Conservation (phyloP, 352 stramenopile species). For the Pythium monospermum region DNA sequence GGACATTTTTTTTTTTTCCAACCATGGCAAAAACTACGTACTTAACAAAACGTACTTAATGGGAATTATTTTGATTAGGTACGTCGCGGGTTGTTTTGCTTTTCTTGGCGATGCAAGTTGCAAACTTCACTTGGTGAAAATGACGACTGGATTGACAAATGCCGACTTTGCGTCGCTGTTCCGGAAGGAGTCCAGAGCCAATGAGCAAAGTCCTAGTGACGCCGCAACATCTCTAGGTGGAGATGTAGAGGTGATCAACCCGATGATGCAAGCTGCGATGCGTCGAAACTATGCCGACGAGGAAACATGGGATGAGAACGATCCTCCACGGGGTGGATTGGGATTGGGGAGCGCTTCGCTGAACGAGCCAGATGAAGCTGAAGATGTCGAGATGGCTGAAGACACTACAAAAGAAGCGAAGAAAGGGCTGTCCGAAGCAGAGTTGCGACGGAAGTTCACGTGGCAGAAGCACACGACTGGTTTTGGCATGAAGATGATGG, state of each 20-base stretch:
- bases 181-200: slow-evolving; percentile 19
- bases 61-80: neutral
- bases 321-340: neutral
- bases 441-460: slow-evolving; percentile 31
- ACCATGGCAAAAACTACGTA: too few relatives aligned
- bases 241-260: slow-evolving; percentile 12
- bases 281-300: slow-evolving; percentile 21
- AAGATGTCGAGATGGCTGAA: slow-evolving; percentile 18
- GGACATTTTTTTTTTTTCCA: too few relatives aligned
- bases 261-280: slow-evolving; percentile 25
- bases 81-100: neutral
- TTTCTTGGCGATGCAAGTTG: neutral
- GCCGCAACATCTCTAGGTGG: slow-evolving; percentile 5
- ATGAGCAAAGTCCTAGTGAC: neutral
- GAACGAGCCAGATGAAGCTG: neutral
- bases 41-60: slow-evolving; percentile 2
- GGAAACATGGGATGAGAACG: slow-evolving; percentile 20
- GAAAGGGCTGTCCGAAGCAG: slow-evolving; percentile 12
- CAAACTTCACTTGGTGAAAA: neutral
- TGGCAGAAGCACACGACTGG: slow-evolving; percentile 97
- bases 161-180: slow-evolving; percentile 82
- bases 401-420: slow-evolving; percentile 8
- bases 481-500: slow-evolving; percentile 93
- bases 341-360: slow-evolving; percentile 8
- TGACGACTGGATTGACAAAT: slow-evolving; percentile 43